A percentile compares a stretch with the other conserved stretches of the same genome.
These are phyloP conservation scores for Phyllosticta citribraziliensis DNA, from an alignment of 2,329 filamentous ascomycete genomes.

Conservation along the genomic window DNA sequence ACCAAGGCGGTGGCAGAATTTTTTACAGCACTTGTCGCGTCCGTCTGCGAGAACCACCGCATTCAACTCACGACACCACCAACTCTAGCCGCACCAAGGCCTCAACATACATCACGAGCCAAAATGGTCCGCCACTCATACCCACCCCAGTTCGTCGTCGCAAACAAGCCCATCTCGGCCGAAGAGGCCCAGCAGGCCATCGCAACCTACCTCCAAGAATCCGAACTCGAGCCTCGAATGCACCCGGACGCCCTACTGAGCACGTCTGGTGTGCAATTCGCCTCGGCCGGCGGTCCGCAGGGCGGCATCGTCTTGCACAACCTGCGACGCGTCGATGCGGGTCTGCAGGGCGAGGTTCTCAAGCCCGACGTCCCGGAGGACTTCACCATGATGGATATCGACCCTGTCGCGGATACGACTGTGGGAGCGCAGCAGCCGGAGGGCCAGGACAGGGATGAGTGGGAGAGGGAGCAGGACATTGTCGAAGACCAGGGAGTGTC, in stretches of 20 bases:
- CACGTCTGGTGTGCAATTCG: conserved; percentile 32
- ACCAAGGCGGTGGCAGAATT: conserved; percentile 9
- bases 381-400: conserved; percentile 11
- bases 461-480: conserved; percentile 25
- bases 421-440: conserved; percentile 12
- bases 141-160: conserved; percentile 24
- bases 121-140: conserved; percentile 27
- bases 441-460: conserved; percentile 10
- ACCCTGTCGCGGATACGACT: conserved; percentile 8
- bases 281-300: conserved; percentile 31
- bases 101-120: neutral
- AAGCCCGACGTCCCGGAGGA: conserved; percentile 27
- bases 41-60: neutral
- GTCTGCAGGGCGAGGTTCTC: conserved; percentile 42
- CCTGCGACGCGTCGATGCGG: conserved; percentile 42
- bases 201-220: conserved; percentile 30
- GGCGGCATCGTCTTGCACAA: conserved; percentile 44
- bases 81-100: neutral
- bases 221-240: conserved; percentile 33
- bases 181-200: conserved; percentile 26
- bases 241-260: conserved; percentile 40
- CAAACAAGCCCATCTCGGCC: conserved; percentile 22
- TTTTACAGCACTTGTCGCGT: conserved; percentile 1
- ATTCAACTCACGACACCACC: neutral
- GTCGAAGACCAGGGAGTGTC: conserved; percentile 31